A percentile compares a stretch with the other conserved stretches of the same genome.
These are phyloP conservation scores for Symbiodinium pilosum DNA, from an alignment of 73 alveolate genomes.

Conservation along the genomic window DNA sequence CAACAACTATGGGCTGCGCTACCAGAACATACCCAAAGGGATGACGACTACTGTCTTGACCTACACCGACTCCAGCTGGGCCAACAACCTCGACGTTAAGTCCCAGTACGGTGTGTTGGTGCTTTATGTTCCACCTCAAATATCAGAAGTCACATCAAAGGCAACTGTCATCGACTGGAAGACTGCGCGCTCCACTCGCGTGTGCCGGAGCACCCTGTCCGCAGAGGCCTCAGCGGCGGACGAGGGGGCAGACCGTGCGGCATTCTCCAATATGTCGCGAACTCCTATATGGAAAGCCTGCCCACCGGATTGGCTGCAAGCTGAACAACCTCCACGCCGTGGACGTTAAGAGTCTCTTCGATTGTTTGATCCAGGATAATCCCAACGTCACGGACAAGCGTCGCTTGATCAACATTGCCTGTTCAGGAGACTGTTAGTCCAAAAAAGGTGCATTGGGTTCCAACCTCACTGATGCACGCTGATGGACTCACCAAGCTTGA, in stretches of 20 bases:
- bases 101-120: not conserved
- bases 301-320: not conserved
- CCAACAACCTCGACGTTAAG: not conserved
- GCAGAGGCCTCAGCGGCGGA: conserved; percentile 16
- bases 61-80: not conserved
- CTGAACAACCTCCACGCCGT: not conserved
- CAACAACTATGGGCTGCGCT: not conserved
- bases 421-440: not conserved
- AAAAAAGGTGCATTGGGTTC: not conserved
- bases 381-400: not conserved
- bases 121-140: not conserved
- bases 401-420: not conserved
- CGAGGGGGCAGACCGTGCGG: not conserved
- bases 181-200: not conserved
- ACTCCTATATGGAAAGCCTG: not conserved
- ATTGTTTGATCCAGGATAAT: not conserved
- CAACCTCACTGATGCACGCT: not conserved
- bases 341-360: not conserved
- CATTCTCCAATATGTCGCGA: not conserved
- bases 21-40: not conserved
- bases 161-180: not conserved
- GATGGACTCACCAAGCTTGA: conserved; percentile 5
- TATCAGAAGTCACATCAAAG: not conserved
- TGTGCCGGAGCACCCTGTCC: not conserved
- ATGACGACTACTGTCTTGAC: not conserved